These are phyloP conservation scores for Flaveria sonorensis DNA, from an alignment of 129 eudicot genomes.

Conservation along the genomic window DNA sequence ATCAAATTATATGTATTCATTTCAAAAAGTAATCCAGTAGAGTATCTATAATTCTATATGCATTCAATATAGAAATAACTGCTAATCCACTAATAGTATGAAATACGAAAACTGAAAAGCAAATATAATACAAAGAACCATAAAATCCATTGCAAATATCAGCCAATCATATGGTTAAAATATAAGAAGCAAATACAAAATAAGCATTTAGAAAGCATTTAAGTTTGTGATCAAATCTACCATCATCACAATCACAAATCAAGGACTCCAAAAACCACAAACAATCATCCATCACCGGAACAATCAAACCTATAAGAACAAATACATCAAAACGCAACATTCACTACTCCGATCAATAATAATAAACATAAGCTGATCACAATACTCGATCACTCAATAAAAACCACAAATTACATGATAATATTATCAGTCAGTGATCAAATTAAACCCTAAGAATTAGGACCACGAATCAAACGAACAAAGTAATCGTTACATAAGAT, in stretches of 20 bases:
- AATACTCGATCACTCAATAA: not conserved
- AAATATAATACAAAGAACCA: not conserved
- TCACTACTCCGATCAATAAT: conserved; percentile 11
- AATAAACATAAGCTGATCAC: conserved; percentile 13
- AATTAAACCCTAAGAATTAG: conserved; percentile 25
- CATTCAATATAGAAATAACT: conserved; percentile 3
- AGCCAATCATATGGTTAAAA: not conserved
- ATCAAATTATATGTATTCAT: not conserved
- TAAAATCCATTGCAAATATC: not conserved
- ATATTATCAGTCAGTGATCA: conserved; percentile 20
- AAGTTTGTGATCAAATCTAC: conserved; percentile 5
- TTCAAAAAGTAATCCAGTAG: not conserved
- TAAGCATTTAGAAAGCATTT: not conserved
- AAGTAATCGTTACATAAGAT: conserved; percentile 16
- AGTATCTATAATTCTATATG: not conserved
- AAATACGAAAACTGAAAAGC: not conserved
- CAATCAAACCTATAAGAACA: not conserved
- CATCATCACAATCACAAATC: conserved; percentile 15
- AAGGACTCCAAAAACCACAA: conserved; percentile 17
- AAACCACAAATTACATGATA: conserved; percentile 8
- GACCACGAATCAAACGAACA: not conserved
- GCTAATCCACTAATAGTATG: not conserved
- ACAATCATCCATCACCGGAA: not conserved
- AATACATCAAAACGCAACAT: not conserved
- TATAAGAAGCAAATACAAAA: not conserved